These are phyloP conservation scores for Penicillium olsonii DNA, from an alignment of 2,329 filamentous ascomycete genomes.

Conservation along the genomic window DNA sequence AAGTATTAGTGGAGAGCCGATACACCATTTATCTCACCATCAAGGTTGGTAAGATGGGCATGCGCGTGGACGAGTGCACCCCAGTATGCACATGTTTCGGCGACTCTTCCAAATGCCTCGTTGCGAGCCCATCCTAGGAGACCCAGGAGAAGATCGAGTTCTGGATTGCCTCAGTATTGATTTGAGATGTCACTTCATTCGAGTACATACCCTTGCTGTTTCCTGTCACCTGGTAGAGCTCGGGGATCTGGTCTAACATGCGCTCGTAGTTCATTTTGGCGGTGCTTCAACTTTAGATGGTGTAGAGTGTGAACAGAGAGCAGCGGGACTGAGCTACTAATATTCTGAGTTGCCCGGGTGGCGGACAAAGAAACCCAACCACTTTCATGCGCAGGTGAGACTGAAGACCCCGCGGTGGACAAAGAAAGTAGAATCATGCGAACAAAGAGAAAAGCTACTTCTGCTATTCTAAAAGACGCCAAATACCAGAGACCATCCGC, in stretches of 20 bases:
- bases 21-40: background rate
- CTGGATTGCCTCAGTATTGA: background rate
- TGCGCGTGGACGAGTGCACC: conserved; percentile 7
- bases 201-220: background rate
- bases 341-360: too few relatives aligned
- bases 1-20: background rate
- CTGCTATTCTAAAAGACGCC: too few relatives aligned
- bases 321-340: too few relatives aligned
- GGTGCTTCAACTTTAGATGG: too few relatives aligned
- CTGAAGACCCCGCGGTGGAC: too few relatives aligned
- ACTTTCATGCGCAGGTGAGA: too few relatives aligned
- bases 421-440: too few relatives aligned
- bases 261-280: conserved; percentile 10
- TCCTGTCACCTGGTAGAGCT: background rate
- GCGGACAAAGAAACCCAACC: too few relatives aligned
- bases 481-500: too few relatives aligned
- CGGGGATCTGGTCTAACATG: background rate
- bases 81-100: conserved; percentile 8
- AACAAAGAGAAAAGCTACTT: too few relatives aligned
- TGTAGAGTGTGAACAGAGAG: too few relatives aligned
- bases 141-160: conserved; percentile 1
- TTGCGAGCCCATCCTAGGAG: conserved; percentile 9
- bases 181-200: too few relatives aligned
- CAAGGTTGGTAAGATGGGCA: background rate
- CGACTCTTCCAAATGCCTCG: conserved; percentile 7